Percentiles rank a stretch among this genome's conserved stretches.
phyloP scores from a whole-genome alignment of 345 rosid species.

The Ceriops zippeliana region DNA sequence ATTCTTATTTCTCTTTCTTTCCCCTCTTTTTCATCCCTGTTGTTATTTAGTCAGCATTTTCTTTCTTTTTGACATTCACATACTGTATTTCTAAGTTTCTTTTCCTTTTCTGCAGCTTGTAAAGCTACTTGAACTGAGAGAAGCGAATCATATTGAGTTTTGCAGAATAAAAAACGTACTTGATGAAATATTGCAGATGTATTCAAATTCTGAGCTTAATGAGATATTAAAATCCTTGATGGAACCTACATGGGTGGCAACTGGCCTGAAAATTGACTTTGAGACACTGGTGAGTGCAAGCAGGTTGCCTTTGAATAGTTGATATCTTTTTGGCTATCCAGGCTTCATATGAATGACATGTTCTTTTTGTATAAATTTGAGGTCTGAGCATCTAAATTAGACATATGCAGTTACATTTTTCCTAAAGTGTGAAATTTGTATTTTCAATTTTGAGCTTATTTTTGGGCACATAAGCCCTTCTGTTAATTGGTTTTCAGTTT shows the following conservation, averaged over 20 bases:
- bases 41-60: not conserved
- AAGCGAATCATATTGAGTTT: slow-evolving; percentile 91
- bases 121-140: slow-evolving; percentile 88
- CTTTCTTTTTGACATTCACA: slow-evolving; percentile 5
- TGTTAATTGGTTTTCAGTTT: no score
- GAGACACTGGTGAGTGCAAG: slow-evolving; percentile 60
- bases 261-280: slow-evolving; percentile 87
- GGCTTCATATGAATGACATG: not conserved
- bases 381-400: not conserved
- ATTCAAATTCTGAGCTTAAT: slow-evolving; percentile 50
- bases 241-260: slow-evolving; percentile 93
- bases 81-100: slow-evolving; percentile 20
- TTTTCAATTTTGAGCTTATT: not conserved
- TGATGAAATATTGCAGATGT: slow-evolving; percentile 80
- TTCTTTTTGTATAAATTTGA: not conserved
- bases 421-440: not conserved
- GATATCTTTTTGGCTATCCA: no score
- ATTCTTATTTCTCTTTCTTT: not conserved
- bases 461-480: not conserved
- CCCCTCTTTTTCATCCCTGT: not conserved
- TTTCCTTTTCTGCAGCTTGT: slow-evolving; percentile 63
- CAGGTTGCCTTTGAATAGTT: no score
- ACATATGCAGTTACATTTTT: not conserved
- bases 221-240: slow-evolving; percentile 68
- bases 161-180: slow-evolving; percentile 79